These are phyloP conservation scores for Aspergillus calidoustus DNA, from an alignment of 2,329 filamentous ascomycete genomes.

Conservation along the genomic window DNA sequence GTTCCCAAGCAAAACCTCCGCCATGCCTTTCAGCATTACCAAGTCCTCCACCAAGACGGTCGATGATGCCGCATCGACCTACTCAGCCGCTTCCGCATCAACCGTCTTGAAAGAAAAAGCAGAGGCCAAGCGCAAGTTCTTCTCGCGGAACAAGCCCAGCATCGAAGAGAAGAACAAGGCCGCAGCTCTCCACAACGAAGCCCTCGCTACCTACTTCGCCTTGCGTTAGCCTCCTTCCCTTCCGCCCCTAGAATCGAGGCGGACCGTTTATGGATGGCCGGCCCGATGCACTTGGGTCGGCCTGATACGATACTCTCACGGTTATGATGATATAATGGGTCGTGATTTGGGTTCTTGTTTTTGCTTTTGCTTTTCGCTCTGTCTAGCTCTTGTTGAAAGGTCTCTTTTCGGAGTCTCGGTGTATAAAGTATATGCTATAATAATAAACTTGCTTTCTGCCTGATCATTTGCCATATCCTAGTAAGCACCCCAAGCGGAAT, in stretches of 20 bases:
- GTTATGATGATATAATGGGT: not conserved
- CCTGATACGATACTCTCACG: not conserved
- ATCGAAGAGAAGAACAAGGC: constrained; percentile 3
- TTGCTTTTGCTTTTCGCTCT: not conserved
- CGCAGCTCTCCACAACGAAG: constrained; percentile 12
- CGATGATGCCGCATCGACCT: constrained; percentile 14
- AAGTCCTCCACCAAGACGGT: constrained; percentile 8
- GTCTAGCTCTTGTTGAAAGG: not conserved
- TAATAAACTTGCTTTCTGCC: not conserved
- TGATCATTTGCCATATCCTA: not conserved
- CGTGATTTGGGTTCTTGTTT: not conserved
- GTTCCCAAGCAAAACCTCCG: not conserved
- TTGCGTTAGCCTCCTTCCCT: not conserved
- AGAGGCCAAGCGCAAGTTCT: constrained; percentile 11
- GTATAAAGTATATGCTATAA: not conserved
- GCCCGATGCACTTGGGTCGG: not conserved
- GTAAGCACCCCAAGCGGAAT: not conserved
- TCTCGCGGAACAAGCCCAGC: constrained; percentile 10
- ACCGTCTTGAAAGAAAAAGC: constrained; percentile 14
- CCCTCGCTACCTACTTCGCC: constrained; percentile 13
- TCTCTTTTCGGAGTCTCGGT: not conserved
- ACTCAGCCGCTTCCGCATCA: constrained; percentile 5
- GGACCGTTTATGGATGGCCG: not conserved
- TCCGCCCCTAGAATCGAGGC: not conserved
- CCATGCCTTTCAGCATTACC: constrained; percentile 13